Base-by-base conservation (phyloP, 306 rosid species). In the Pterocarpus santalinus region DNA sequence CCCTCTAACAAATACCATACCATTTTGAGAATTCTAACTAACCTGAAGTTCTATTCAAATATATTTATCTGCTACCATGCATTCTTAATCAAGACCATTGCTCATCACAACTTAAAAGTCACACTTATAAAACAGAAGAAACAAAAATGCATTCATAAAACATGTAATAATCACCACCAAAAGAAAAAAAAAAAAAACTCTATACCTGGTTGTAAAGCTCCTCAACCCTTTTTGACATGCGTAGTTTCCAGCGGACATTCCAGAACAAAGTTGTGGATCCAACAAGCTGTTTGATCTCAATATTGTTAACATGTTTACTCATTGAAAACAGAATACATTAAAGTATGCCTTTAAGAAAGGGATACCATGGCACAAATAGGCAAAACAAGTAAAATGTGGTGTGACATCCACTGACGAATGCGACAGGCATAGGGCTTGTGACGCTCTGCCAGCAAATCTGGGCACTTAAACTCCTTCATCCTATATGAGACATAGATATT, bases 381-480 rank as follows among this genome's bases (percentile, higher is more conserved):
- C 13, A 90, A 70, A 73, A 91, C 61, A 63, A 83, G 69, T 39
- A 87, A 81, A 55, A 88, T 86, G 77, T 87, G 86, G 64, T 85
- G 84, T 63, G 77, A 83, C 85, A 89, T 82, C 97, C 97, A 90
- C 72, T 91, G 92, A 74, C 43, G 84, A 47, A 91, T 56, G 73
- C 84, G 84, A 66, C 97, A 95, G 6, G 92, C 39, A 68, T 83
- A 86, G 17, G 95, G 85, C 86, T 93, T 95, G 89, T 90, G 88
- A 51, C 61, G 85, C 82, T 88, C 91, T 1, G 86, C 97, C 66
- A 88, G 76, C 61, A 47, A 43, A 75, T 95, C 92, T 13, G 97
- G 94, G 77, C 97, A 93, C 84, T 91, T 95, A 72, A 89, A 87
- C 85, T 93, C 99, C 83, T 90, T 90, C 85, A 85, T 72, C 89